Percentiles rank a stretch among this genome's conserved stretches.
These are phyloP conservation scores for Calycina herbarum DNA, from an alignment of 2,329 filamentous ascomycete species.

Conservation along the genomic window DNA sequence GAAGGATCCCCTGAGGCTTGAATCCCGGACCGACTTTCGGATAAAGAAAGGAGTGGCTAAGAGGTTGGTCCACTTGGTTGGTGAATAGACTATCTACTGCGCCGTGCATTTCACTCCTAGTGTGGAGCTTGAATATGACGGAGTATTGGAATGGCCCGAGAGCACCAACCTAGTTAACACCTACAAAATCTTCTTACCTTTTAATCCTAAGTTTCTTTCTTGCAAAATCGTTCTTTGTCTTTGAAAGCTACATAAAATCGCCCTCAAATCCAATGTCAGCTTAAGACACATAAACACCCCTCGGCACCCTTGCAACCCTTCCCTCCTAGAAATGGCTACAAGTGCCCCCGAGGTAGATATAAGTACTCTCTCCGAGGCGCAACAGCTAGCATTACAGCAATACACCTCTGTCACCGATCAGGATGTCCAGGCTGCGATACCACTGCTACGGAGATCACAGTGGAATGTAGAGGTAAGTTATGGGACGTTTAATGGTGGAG, in stretches of 20 bases:
- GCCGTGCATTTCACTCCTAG: not conserved
- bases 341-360: conserved; percentile 56
- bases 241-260: not conserved
- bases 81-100: not conserved
- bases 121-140: not conserved
- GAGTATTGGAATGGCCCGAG: conserved; percentile 1
- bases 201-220: not conserved
- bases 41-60: too few species aligned
- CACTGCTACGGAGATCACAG: conserved; percentile 79
- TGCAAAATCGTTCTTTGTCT: not conserved
- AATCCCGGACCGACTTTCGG: not conserved
- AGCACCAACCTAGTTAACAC: not conserved
- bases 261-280: conserved; percentile 43
- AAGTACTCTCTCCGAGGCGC: conserved; percentile 69
- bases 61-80: too few species aligned
- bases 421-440: conserved; percentile 71
- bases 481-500: not conserved
- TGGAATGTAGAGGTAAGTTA: conserved; percentile 85
- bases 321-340: conserved; percentile 42
- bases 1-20: not conserved
- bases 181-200: not conserved
- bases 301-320: not conserved
- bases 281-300: conserved; percentile 36
- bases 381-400: conserved; percentile 84
- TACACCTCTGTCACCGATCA: conserved; percentile 88